A percentile compares a stretch with the other conserved stretches of the same genome.
These are phyloP conservation scores for Stropharia rugosoannulata DNA, from an alignment of 768 basidiomycete species.

Conservation along the genomic window DNA sequence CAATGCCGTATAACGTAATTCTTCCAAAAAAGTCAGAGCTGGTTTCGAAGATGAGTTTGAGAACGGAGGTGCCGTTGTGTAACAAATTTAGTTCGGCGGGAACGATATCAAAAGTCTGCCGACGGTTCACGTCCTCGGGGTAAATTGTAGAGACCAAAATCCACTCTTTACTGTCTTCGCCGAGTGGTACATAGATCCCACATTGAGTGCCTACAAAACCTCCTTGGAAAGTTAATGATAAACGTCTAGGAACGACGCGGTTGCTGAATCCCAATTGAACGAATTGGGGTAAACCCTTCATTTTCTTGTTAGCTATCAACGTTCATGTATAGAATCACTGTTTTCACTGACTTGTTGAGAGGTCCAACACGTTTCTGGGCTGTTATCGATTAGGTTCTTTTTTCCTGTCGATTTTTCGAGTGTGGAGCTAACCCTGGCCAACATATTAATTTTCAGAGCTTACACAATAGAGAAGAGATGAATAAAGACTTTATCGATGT, in stretches of 20 bases:
- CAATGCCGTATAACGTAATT: conserved; percentile 70
- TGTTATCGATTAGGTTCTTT: conserved; percentile 67
- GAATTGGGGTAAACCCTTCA: conserved; percentile 73
- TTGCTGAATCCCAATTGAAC: conserved; percentile 61
- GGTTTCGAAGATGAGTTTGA: conserved; percentile 74
- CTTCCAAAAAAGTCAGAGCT: conserved; percentile 88
- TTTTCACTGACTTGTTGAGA: conserved; percentile 63
- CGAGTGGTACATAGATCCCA: conserved; percentile 39
- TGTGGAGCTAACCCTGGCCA: conserved; percentile 72
- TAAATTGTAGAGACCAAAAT: conserved; percentile 52
- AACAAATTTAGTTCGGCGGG: conserved; percentile 16
- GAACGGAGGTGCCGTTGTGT: conserved; percentile 35
- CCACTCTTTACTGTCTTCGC: conserved; percentile 43
- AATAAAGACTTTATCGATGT: conserved; percentile 52
- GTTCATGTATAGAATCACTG: background rate
- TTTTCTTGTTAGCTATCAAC: background rate
- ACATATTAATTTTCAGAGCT: conserved; percentile 5
- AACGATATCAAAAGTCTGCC: conserved; percentile 62
- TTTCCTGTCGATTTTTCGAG: conserved; percentile 74
- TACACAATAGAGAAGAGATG: background rate
- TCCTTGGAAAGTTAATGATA: conserved; percentile 78
- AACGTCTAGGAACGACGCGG: conserved; percentile 51
- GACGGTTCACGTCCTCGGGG: conserved; percentile 78
- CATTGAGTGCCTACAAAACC: conserved; percentile 80
- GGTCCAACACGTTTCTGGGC: conserved; percentile 82